Conservation (phyloP, 2,329 filamentous ascomycete genomes). For the Aspergillus ruber region DNA sequence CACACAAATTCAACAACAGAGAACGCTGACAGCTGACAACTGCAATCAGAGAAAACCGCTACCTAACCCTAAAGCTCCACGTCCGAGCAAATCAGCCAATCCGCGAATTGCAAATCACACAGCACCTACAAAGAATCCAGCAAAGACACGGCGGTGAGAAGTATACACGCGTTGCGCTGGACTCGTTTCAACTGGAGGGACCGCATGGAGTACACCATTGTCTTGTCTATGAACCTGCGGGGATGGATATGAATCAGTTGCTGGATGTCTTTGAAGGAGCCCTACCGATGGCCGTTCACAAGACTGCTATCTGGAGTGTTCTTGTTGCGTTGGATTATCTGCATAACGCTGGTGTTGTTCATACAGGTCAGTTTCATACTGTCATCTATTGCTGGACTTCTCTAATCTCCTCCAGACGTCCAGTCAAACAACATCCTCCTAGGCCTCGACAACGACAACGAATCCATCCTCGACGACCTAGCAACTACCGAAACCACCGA, state of each 20-base stretch:
- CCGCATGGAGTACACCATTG: conserved; percentile 18
- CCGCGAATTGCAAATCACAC: conserved; percentile 20
- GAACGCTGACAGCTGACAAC: background rate
- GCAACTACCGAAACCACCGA: conserved; percentile 31
- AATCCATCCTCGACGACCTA: conserved; percentile 27
- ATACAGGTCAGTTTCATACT: conserved; percentile 14
- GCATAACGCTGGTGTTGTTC: conserved; percentile 64
- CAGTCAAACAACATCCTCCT: conserved; percentile 40
- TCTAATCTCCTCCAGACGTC: conserved; percentile 22
- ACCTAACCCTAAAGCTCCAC: conserved; percentile 13
- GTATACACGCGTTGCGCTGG: conserved; percentile 19
- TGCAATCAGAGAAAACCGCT: conserved; percentile 7
- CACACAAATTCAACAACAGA: too few relatives aligned
- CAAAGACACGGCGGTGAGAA: conserved; percentile 12
- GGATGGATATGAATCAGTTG: conserved; percentile 15
- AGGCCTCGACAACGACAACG: conserved; percentile 21
- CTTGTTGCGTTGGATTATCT: conserved; percentile 83
- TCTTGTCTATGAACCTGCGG: conserved; percentile 17
- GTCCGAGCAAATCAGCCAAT: conserved; percentile 5
- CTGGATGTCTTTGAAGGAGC: conserved; percentile 15
- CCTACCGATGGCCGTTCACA: conserved; percentile 17
- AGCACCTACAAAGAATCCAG: conserved; percentile 15
- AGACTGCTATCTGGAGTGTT: conserved; percentile 64
- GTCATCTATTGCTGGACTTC: background rate
- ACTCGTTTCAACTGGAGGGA: conserved; percentile 23